A percentile compares a stretch with the other conserved stretches of the same genome.
phyloP scores from a whole-genome alignment of 768 basidiomycete genomes.

The Sarcomyxa edulis region DNA sequence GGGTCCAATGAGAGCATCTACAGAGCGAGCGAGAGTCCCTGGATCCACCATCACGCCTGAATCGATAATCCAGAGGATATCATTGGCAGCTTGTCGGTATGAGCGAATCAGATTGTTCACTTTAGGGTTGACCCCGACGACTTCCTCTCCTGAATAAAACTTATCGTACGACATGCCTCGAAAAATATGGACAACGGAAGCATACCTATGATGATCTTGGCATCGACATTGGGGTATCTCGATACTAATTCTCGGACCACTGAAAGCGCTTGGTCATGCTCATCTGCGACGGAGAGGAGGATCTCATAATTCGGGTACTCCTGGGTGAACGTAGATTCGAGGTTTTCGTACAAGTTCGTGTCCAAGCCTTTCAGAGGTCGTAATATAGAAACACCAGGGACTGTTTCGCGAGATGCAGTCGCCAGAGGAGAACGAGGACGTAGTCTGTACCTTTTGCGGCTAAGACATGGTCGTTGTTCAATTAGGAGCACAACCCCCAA shows the following conservation, averaged over 20 bases:
- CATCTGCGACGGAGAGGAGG: constrained; percentile 86
- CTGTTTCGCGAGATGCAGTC: constrained; percentile 35
- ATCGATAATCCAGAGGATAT: constrained; percentile 95
- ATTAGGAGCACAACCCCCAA: background rate
- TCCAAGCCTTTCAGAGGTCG: constrained; percentile 95
- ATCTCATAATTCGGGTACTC: constrained; percentile 92
- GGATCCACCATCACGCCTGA: constrained; percentile 84
- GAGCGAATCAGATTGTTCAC: constrained; percentile 92
- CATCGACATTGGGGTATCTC: constrained; percentile 73
- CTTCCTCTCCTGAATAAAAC: constrained; percentile 57
- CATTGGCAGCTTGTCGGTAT: constrained; percentile 74
- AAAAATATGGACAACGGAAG: constrained; percentile 3
- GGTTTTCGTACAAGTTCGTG: constrained; percentile 91
- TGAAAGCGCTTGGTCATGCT: constrained; percentile 80
- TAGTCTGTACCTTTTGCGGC: constrained; percentile 70
- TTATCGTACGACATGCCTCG: constrained; percentile 1
- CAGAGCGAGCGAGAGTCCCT: constrained; percentile 78
- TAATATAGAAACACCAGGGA: constrained; percentile 90
- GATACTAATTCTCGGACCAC: constrained; percentile 73
- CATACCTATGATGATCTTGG: constrained; percentile 74
- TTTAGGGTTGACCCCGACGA: constrained; percentile 93
- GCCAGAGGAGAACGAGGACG: constrained; percentile 59
- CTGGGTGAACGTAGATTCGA: constrained; percentile 89
- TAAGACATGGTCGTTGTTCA: constrained; percentile 22
- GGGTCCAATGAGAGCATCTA: constrained; percentile 61